Base-by-base conservation (phyloP, 2,329 filamentous ascomycete genomes). In the Phaeosphaeria sp. region DNA sequence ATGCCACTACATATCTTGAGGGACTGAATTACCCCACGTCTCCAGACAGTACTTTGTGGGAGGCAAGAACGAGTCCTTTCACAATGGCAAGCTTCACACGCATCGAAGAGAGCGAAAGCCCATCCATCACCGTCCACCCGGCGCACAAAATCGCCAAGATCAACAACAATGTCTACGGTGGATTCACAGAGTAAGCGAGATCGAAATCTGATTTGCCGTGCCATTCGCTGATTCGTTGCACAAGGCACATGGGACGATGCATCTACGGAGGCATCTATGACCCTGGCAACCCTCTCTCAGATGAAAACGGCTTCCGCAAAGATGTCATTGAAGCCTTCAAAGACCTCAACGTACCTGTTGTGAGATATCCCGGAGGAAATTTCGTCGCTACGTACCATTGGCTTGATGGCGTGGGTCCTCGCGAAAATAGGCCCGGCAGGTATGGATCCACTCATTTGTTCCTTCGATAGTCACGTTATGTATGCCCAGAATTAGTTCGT, bases 311-410 rank as follows among this genome's bases (percentile, higher is more conserved):
- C 43, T 94, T 92, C 79, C 88, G 91, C 40, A 91, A 84, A 64
- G 91, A 95, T 77, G 91, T 95, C 43, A 85, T 95, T 22, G 83
- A 86, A 43, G 88, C 90, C 6, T 81, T 95, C 61, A 85, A 87
- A 71, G 90, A 93, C 65, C 83, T 95, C 53, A 85, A 90, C 52
- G 85, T 91, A 39, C 91, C 91, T 15, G 90, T 93, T 39, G 86
- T 93, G 21, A 84, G 91, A 48, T 95, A 94, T 70, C 91, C 91
- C 1, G 92, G 91, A 15, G 91, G 91, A 48, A 96, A 95, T 77
- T 95, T 94, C 74, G 86, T 88, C 45, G 91, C 91, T 3, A 94
- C 91, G 1, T 95, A 94, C 75, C 90, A 93, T 80, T 95, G 92
- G 91, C 82, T 88, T 49, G 91, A 95, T 75, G 91, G 91, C 9